Base-by-base conservation (phyloP, 2,329 filamentous ascomycete genomes). In the Ilyonectria robusta region DNA sequence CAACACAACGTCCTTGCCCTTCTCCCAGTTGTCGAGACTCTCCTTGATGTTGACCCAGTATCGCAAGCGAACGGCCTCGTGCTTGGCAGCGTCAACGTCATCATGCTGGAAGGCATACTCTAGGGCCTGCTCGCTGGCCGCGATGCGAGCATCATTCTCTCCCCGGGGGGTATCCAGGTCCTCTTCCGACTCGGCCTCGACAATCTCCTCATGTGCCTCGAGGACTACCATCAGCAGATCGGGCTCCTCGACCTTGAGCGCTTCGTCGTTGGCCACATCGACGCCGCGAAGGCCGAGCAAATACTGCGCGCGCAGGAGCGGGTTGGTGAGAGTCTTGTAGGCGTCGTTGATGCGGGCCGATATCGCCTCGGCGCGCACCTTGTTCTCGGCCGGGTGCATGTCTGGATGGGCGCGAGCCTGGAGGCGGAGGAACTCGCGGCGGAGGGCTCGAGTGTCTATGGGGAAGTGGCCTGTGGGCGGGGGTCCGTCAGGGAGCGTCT, bases 21-120 rank as follows among this genome's bases (percentile, higher is more conserved):
- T 89, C 85, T 97, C 94, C 95, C 95, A 98, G 69, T 91, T 89
- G 78, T 92, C 85, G 76, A 98, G 83, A 53, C 91, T 93, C 80
- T 97, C 92, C 69, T 90, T 87, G 68, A 98, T 91, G 81, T 95
- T 97, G 62, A 92, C 87, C 95, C 95, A 98, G 84, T 98, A 98
- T 79, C 94, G 86, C 83, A 98, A 81, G 79, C 88, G 86, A 2
- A 97, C 90, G 51, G 91, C 91, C 86, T 97, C 94, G 67, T 78
- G 81, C 81, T 88, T 90, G 17, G 94, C 95, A 9, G 69, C 81
- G 46, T 90, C 86, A 44, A 93, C 78, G 77, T 95, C 89, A 55
- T 92, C 92, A 9, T 79, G 75, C 68, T 83, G 85, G 77, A 98
- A 95, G 1, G 90, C 89, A 61, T 79, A 75, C 53, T 88, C 92